A percentile compares a stretch with the other conserved stretches of the same genome.
phyloP scores from a whole-genome alignment of 2,329 filamentous ascomycete species.

The Colletotrichum echinochloae region DNA sequence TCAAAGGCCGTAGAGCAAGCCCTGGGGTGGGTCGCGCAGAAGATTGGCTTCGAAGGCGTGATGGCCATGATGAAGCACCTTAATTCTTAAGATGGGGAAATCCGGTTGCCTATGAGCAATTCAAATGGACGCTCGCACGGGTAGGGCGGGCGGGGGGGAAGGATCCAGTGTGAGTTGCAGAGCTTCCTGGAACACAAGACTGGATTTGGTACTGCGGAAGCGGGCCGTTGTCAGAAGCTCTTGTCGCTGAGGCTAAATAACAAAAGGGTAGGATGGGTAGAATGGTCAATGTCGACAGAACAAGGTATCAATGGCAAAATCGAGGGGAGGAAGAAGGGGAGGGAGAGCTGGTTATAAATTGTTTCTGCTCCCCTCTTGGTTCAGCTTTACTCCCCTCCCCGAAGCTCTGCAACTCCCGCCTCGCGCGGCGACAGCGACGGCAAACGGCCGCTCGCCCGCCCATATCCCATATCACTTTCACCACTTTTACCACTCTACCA shows the following conservation, averaged over 20 bases:
- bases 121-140: conserved; percentile 21
- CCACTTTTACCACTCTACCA: neutral
- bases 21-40: conserved; percentile 92
- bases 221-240: conserved; percentile 38
- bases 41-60: conserved; percentile 81
- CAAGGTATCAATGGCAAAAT: conserved; percentile 39
- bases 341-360: conserved; percentile 37
- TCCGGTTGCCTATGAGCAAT: conserved; percentile 13
- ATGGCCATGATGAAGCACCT: conserved; percentile 46
- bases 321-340: conserved; percentile 14
- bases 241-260: conserved; percentile 32
- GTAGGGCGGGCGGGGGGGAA: conserved; percentile 20
- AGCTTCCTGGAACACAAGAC: conserved; percentile 21
- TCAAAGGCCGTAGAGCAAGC: conserved; percentile 98
- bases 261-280: conserved; percentile 23
- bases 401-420: conserved; percentile 40
- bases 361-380: conserved; percentile 28
- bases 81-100: conserved; percentile 32
- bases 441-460: conserved; percentile 22
- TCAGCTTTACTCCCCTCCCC: conserved; percentile 21
- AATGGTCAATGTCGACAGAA: conserved; percentile 38
- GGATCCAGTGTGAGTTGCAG: conserved; percentile 32
- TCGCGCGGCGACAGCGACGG: conserved; percentile 13
- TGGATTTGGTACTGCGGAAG: neutral
- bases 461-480: conserved; percentile 20